phyloP scores from a whole-genome alignment of 176 grass and related monocot species.

The Eragrostis curvula region DNA sequence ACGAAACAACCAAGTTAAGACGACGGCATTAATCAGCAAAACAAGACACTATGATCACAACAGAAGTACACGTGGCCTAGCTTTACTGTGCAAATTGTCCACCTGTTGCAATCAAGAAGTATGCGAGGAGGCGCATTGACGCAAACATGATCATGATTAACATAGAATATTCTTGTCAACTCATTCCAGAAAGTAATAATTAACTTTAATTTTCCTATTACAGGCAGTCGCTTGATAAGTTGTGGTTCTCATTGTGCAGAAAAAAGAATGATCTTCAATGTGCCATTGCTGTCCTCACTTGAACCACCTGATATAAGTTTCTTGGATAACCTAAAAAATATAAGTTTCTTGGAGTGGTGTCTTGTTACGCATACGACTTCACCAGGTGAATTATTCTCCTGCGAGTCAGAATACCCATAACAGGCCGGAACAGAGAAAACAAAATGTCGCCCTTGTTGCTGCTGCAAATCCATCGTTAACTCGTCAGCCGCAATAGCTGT shows the following conservation, averaged over 20 bases:
- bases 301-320: not conserved
- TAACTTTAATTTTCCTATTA: not conserved
- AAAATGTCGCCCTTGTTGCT: conserved; percentile 7
- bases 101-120: not conserved
- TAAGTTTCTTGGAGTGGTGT: not conserved
- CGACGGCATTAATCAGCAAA: conserved; percentile 28
- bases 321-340: no score
- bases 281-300: conserved; percentile 15
- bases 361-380: not conserved
- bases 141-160: conserved; percentile 13
- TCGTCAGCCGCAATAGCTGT: conserved; percentile 5
- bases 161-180: not conserved
- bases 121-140: not conserved
- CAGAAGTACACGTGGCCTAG: not conserved
- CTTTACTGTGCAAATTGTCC: conserved; percentile 11
- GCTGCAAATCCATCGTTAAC: not conserved
- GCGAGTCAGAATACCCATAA: conserved; percentile 24
- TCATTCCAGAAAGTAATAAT: not conserved
- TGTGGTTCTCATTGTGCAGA: conserved; percentile 8
- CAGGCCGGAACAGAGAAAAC: conserved; percentile 5
- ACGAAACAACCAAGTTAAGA: conserved; percentile 41
- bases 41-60: conserved; percentile 21
- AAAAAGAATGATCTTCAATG: conserved; percentile 3
- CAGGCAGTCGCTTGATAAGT: not conserved
- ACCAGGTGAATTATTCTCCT: conserved; percentile 21